Evolutionary conservation across 2,329 filamentous ascomycete genomes (phyloP), one percentile per base, ranked within the genome.

Genomic region (Pezicula neosporulosa): DNA sequence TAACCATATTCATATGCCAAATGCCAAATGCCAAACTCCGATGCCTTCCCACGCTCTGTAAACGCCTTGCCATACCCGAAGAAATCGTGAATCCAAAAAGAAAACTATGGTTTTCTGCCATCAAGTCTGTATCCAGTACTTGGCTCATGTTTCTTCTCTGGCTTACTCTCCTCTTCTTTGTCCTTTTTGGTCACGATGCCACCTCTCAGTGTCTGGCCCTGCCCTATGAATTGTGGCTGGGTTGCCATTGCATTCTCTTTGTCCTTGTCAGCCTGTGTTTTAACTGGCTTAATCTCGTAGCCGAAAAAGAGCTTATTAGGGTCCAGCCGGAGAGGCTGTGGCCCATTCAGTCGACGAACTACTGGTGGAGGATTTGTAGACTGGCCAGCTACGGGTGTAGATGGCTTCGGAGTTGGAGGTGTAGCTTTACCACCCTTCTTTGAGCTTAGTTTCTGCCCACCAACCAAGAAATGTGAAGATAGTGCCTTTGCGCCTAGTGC

Each of bases 241-340:
- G 78, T 77, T 4, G 80, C 77, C n/a, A 83, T 77, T 55, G 83
- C 80, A 36, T 83, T 79, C 53, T 87, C 83, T 54, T 85, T 77
- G 47, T 83, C 81, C 66, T 83, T 85, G 52, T 90, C 83, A 35
- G 83, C 86, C 51, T 87, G 83, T 8, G 89, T 89, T 74, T 90
- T 92, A 39, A 95, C 77, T 0, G 93, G 93, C 69, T 88, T 96
- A 66, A 96, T 81, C 64, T 96, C 87, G 64, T 97, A 99, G 3
- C 94, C 94, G 57, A 99, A 96, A 76, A 99, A 99, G 4, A 99
- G 77, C 71, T 97, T 96, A 63, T 94, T 94, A 0, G 89, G 87
- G 0, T 90, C 82, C 47, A 99, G 69, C 27, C 94, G 81, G 7
- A 99, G 78, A 3, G 93, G 91, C 66, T 94, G 89, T 0, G 93